Conservation (phyloP, 768 basidiomycete species). For the Pulveroboletus sp. region DNA sequence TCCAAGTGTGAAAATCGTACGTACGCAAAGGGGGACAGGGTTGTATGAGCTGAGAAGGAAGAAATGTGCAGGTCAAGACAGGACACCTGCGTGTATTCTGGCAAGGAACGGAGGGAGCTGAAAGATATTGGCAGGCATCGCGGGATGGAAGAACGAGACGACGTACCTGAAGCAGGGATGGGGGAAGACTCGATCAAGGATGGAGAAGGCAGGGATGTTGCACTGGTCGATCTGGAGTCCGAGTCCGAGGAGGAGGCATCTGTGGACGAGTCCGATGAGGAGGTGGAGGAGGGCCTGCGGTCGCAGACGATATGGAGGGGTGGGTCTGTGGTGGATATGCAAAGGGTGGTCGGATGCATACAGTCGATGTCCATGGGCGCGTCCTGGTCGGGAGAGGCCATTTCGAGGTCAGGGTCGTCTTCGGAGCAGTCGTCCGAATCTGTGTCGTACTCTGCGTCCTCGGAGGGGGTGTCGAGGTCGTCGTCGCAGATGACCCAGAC, state of each 20-base stretch:
- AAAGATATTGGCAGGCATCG: constrained; percentile 5
- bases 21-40: constrained; percentile 20
- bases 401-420: constrained; percentile 25
- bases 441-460: constrained; percentile 30
- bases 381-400: constrained; percentile 30
- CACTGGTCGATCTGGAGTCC: constrained; percentile 21
- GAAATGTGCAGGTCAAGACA: constrained; percentile 50
- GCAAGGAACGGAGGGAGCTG: constrained; percentile 4
- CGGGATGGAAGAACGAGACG: neutral
- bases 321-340: constrained; percentile 25
- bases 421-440: constrained; percentile 30
- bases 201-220: constrained; percentile 30
- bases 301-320: constrained; percentile 21
- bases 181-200: constrained; percentile 1
- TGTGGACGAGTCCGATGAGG: constrained; percentile 23
- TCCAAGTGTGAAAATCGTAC: constrained; percentile 20
- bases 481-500: constrained; percentile 83
- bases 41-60: constrained; percentile 44
- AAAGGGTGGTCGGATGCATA: constrained; percentile 40
- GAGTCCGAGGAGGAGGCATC: constrained; percentile 22
- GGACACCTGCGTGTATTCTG: constrained; percentile 24
- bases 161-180: constrained; percentile 4
- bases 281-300: constrained; percentile 31
- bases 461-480: constrained; percentile 40
- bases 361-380: constrained; percentile 31